Conservation (phyloP, 371 early-diverging fungal species). For the Lichtheimia corymbifera region DNA sequence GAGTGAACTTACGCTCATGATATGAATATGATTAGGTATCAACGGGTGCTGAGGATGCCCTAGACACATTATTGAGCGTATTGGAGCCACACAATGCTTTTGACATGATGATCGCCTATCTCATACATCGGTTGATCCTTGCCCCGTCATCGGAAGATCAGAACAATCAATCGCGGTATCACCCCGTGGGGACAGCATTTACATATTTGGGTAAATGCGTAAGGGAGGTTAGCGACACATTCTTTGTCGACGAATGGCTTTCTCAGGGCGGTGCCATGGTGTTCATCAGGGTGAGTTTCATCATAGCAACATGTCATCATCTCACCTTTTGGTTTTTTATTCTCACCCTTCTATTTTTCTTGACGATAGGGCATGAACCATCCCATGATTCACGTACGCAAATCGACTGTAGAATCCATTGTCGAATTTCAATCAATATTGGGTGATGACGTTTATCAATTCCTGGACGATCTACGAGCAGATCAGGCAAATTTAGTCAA, state of each 20-base stretch:
- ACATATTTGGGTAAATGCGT: slow-evolving; percentile 46
- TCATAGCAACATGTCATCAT: not conserved
- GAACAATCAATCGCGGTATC: slow-evolving; percentile 24
- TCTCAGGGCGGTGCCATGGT: slow-evolving; percentile 38
- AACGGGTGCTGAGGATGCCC: slow-evolving; percentile 50
- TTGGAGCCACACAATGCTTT: slow-evolving; percentile 42
- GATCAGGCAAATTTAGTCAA: slow-evolving; percentile 46
- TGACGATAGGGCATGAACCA: slow-evolving; percentile 40
- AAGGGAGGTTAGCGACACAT: slow-evolving; percentile 34
- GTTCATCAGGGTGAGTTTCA: slow-evolving; percentile 38
- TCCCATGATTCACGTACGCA: slow-evolving; percentile 42
- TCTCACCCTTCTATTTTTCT: not conserved
- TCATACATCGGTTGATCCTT: slow-evolving; percentile 31
- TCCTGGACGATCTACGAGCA: slow-evolving; percentile 40
- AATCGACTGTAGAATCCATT: slow-evolving; percentile 50
- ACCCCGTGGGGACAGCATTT: slow-evolving; percentile 52
- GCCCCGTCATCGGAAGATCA: slow-evolving; percentile 22
- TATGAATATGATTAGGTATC: slow-evolving; percentile 27
- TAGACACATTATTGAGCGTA: slow-evolving; percentile 40
- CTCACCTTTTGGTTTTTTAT: not conserved
- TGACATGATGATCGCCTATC: slow-evolving; percentile 45
- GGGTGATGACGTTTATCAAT: slow-evolving; percentile 41
- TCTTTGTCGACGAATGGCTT: slow-evolving; percentile 47
- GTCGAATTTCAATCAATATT: slow-evolving; percentile 49
- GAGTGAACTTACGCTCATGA: not conserved